Conservation (phyloP, 805 yeast species). For the Schizosaccharomyces pombe region DNA sequence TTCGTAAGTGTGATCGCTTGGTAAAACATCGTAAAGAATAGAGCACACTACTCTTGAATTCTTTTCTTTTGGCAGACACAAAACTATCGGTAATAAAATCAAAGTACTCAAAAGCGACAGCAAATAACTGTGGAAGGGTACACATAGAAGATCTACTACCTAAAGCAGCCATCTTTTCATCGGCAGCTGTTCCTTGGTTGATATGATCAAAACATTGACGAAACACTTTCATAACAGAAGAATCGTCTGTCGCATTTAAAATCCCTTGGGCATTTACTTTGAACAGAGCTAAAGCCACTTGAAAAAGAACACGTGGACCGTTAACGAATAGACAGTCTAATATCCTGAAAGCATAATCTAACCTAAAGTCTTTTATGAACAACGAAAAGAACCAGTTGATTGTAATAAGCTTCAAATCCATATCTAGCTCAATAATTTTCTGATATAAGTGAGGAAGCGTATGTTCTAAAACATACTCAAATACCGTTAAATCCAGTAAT, state of each 20-base stretch:
- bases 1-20: constrained; percentile 73
- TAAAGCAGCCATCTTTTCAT: constrained; percentile 35
- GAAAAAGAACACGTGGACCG: constrained; percentile 75
- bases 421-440: constrained; percentile 55
- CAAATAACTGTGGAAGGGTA: constrained; percentile 70
- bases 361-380: constrained; percentile 79
- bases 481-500: constrained; percentile 73
- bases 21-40: constrained; percentile 75
- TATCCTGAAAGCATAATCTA: constrained; percentile 76
- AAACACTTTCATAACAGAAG: constrained; percentile 63
- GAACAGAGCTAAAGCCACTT: constrained; percentile 77
- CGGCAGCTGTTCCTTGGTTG: constrained; percentile 51
- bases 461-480: constrained; percentile 69
- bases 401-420: constrained; percentile 78
- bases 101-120: constrained; percentile 81
- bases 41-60: constrained; percentile 51
- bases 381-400: constrained; percentile 89
- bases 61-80: constrained; percentile 43
- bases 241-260: constrained; percentile 67
- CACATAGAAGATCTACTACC: constrained; percentile 29
- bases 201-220: constrained; percentile 59
- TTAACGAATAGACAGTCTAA: constrained; percentile 74
- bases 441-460: constrained; percentile 77
- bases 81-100: constrained; percentile 52
- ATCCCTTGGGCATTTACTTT: constrained; percentile 71